Evolutionary conservation across 441 rosid genomes (phyloP), one percentile per base, ranked within the genome.

Genomic region (Brassica balearica): DNA sequence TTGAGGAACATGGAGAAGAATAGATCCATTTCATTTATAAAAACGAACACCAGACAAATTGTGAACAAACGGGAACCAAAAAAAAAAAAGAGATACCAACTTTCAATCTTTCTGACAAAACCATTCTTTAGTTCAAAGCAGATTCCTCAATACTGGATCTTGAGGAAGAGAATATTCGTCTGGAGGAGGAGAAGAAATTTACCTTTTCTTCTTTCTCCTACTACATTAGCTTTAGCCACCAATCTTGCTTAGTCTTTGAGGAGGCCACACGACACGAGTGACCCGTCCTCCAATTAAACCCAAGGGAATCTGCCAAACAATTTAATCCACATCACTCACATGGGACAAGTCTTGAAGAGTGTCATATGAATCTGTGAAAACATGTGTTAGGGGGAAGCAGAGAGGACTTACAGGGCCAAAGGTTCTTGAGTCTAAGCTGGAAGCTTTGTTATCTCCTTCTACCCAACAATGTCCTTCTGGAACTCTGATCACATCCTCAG

Each of bases 391-490:
- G 8, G 20, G 53, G 12, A 77, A 82, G 80, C 19, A 71, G 59
- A 75, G 59, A 69, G 48, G 20, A 80, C 95, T 89, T 86, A 95
- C 98, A 2, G 96, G 91, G 78, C 98, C 99, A 77, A 89, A 89
- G 70, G 87, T 83, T 82, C 90, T 86, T 2, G 97, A 92, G 80
- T 95, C 98, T 77, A 84, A 46, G 84, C 95, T 93, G 70, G 89
- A 81, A 68, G 65, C 72, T 51, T 71, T 55, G 84, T 92, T 88
- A 74, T 92, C 97, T 77, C 98, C 99, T 87, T 93, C 99, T 17
- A 93, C 92, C 98, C 98, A 95, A 78, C 96, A 96, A 78, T 88
- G 94, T 55, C 99, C 98, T 76, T 86, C 83, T 10, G 96, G 97
- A 62, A 96, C 74, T 85, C 84, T 84, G 48, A 91, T 80, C 73